A percentile compares a stretch with the other conserved stretches of the same genome.
These are phyloP conservation scores for Albifimbria verrucaria DNA, from an alignment of 2,329 filamentous ascomycete species.

Conservation along the genomic window DNA sequence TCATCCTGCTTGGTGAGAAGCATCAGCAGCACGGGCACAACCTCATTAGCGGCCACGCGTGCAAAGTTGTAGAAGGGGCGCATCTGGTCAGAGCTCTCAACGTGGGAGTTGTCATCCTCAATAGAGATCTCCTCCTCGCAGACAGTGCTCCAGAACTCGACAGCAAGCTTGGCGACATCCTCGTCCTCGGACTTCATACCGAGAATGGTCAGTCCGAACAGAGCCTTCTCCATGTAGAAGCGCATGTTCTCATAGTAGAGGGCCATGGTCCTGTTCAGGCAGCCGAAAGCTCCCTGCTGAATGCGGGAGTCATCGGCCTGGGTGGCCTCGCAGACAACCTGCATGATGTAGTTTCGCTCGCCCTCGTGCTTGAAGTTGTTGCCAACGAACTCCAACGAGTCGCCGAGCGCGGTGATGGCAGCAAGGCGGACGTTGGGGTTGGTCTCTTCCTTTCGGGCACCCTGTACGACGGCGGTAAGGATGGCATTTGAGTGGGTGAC, in stretches of 20 bases:
- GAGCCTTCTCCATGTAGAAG: slow-evolving; percentile 99
- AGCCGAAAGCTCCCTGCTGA: slow-evolving; percentile 94
- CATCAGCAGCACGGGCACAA: slow-evolving; percentile 84
- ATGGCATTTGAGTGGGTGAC: slow-evolving; percentile 93
- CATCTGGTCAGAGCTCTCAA: slow-evolving; percentile 77
- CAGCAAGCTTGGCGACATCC: slow-evolving; percentile 94
- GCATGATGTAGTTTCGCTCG: slow-evolving; percentile 99
- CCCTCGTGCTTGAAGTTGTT: slow-evolving; percentile 99
- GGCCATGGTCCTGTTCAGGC: slow-evolving; percentile 96
- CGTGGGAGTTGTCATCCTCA: slow-evolving; percentile 85
- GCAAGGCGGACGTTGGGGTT: slow-evolving; percentile 88
- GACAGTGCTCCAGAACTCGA: slow-evolving; percentile 99
- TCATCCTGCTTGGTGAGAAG: slow-evolving; percentile 97
- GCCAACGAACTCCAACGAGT: slow-evolving; percentile 95
- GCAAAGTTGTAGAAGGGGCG: slow-evolving; percentile 96
- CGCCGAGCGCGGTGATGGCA: slow-evolving; percentile 89
- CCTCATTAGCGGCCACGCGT: slow-evolving; percentile 86
- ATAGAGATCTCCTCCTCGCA: slow-evolving; percentile 98
- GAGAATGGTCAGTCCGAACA: slow-evolving; percentile 94
- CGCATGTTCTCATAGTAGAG: slow-evolving; percentile 99
- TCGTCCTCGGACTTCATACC: slow-evolving; percentile 99
- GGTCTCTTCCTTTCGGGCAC: slow-evolving; percentile 91
- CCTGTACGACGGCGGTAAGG: slow-evolving; percentile 94
- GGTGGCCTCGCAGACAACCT: slow-evolving; percentile 98
- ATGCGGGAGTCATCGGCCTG: slow-evolving; percentile 89